Evolutionary conservation across 1,284 basidiomycete genomes (phyloP), one percentile per base, ranked within the genome.

Genomic region (Puccinia horiana): DNA sequence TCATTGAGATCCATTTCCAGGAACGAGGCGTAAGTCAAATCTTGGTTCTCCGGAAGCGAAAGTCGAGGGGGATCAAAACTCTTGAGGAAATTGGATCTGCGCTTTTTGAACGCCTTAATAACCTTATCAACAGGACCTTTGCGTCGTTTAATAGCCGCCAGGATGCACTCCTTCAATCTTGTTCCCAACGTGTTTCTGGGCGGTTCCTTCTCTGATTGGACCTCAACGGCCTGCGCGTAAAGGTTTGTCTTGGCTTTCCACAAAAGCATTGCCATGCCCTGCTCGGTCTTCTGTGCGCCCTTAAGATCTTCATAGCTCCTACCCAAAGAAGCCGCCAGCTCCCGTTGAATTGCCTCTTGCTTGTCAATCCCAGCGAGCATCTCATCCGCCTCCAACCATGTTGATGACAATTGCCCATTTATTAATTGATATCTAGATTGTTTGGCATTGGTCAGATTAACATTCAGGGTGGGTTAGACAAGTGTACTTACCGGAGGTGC

Each of bases 61-160:
- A 65, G 40, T 35, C 63, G 58, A 1, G 0, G 14, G 1, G 58
- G 75, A 14, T 52, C 20, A 5, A 26, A 8, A 37, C 29, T 35
- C 20, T 9, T 1, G 3, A 9, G 52, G 18, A 26, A 77, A 29
- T 29, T 14, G 2, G 4, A 6, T 37, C 16, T 18, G 2, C 35
- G 40, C 16, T 63, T 26, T 26, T 65, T 65, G 26, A 49, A 77
- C 2, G 0, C 0, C 20, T 77, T 65, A 5, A 56, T 65, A 14
- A 9, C 32, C n/a, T 29, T 77, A n/a, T 58, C 75, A 1, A 73
- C 70, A 1, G 70, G 70, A 11, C n/a, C 42, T 37, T 73, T 54
- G 18, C 70, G 16, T 3, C 12, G 49, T 2, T 49, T 49, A 6
- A 52, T 54, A 1, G 70, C 70, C 8, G 32, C n/a, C 3, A 73